phyloP scores from a whole-genome alignment of 768 basidiomycete genomes.

The Phanerochaete carnosa region DNA sequence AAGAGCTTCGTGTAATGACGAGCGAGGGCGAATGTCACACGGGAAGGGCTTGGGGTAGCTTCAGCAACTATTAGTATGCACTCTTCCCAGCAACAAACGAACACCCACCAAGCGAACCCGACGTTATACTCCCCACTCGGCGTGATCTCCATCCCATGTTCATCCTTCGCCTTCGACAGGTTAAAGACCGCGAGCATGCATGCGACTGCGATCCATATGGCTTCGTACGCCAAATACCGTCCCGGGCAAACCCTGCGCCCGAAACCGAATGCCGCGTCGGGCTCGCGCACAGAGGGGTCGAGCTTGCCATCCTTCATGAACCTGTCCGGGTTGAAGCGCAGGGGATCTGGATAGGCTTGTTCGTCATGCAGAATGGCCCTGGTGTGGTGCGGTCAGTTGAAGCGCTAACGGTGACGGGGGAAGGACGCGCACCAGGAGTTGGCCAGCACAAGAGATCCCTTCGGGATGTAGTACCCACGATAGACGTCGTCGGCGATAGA shows the following conservation, averaged over 20 bases:
- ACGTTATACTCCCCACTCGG: constrained; percentile 7
- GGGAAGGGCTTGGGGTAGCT: constrained; percentile 13
- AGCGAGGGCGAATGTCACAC: too few relatives aligned
- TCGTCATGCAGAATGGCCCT: constrained; percentile 42
- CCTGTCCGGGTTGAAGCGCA: constrained; percentile 21
- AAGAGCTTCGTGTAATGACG: too few relatives aligned
- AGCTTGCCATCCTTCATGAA: constrained; percentile 15
- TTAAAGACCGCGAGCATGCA: constrained; percentile 20
- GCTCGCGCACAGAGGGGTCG: constrained; percentile 9
- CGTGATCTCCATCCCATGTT: constrained; percentile 14
- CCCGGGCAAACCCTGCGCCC: constrained; percentile 23
- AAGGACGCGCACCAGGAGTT: constrained; percentile 26
- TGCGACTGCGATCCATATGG: constrained; percentile 21
- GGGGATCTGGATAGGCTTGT: constrained; percentile 28
- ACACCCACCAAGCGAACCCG: constrained; percentile 11
- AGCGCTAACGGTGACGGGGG: background rate
- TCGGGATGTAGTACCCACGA: constrained; percentile 29
- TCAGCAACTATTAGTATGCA: background rate
- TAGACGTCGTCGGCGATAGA: constrained; percentile 28
- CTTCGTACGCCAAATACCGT: constrained; percentile 18
- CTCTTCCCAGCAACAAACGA: background rate
- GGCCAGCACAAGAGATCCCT: constrained; percentile 27
- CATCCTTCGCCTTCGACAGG: constrained; percentile 16
- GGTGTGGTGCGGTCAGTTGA: too few relatives aligned
- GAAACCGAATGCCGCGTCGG: constrained; percentile 15